Evolutionary conservation across 2,329 filamentous ascomycete species (phyloP).

Genomic region (Alternaria ethzedia): DNA sequence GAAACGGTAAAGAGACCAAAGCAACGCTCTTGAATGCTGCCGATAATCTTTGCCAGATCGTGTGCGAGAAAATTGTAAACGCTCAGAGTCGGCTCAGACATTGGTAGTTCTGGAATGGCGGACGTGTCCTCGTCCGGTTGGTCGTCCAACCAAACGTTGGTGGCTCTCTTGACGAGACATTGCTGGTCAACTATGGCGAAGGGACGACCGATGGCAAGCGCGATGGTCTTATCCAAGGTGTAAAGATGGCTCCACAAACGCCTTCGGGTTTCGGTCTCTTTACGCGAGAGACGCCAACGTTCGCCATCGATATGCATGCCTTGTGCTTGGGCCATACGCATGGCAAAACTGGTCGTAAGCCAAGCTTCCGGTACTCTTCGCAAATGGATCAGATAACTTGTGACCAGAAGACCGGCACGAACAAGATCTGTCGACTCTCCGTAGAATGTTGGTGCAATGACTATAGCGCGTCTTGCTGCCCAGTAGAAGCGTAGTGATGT

Average conservation of each 20-base stretch:
- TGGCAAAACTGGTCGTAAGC: conserved; percentile 53
- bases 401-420: conserved; percentile 50
- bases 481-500: conserved; percentile 52
- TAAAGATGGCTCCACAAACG: conserved; percentile 52
- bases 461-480: conserved; percentile 49
- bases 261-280: conserved; percentile 48
- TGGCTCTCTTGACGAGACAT: conserved; percentile 47
- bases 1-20: conserved; percentile 48
- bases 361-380: conserved; percentile 50
- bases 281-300: conserved; percentile 47
- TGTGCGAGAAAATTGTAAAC: conserved; percentile 43
- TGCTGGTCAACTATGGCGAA: conserved; percentile 51
- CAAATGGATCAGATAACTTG: conserved; percentile 50
- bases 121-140: conserved; percentile 41
- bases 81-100: conserved; percentile 45
- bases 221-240: conserved; percentile 50
- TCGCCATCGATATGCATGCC: conserved; percentile 54
- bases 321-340: conserved; percentile 54
- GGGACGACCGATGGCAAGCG: conserved; percentile 50
- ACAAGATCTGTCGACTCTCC: conserved; percentile 52
- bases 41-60: conserved; percentile 46
- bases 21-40: conserved; percentile 50
- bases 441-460: conserved; percentile 52
- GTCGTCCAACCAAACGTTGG: conserved; percentile 51
- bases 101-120: conserved; percentile 21